These are phyloP conservation scores for Dactylellina haptotyla DNA, from an alignment of 2,329 filamentous ascomycete species.

Conservation along the genomic window DNA sequence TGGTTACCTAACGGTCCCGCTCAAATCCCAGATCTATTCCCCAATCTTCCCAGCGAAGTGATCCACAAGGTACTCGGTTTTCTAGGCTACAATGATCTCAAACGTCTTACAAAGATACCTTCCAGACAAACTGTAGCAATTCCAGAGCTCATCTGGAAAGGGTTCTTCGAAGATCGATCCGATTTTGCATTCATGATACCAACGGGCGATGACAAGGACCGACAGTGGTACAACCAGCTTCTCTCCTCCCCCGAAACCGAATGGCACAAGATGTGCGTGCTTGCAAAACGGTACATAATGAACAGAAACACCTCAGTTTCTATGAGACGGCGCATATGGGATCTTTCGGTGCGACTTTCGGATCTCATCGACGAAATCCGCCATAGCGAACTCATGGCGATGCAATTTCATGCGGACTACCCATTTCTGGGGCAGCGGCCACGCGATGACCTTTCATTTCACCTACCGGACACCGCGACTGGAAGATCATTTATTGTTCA, in stretches of 20 bases:
- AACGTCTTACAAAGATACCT: not conserved
- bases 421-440: conserved; percentile 16
- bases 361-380: conserved; percentile 17
- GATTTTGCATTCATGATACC: conserved; percentile 3
- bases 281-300: not conserved
- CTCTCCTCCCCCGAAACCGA: not conserved
- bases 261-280: not conserved
- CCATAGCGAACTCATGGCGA: not conserved
- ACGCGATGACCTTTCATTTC: not conserved
- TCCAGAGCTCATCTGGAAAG: conserved; percentile 2
- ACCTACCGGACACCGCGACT: not conserved
- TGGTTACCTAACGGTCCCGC: not conserved
- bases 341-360: not conserved
- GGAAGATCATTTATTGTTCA: conserved; percentile 2
- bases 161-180: not conserved
- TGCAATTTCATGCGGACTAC: not conserved
- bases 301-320: not conserved
- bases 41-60: not conserved
- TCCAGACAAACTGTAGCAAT: not conserved
- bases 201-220: not conserved
- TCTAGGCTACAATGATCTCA: not conserved
- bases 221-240: not conserved
- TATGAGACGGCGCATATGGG: conserved; percentile 3
- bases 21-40: conserved; percentile 7
- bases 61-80: not conserved